phyloP scores from a whole-genome alignment of 352 stramenopile genomes.

The Pythium utonaiense region DNA sequence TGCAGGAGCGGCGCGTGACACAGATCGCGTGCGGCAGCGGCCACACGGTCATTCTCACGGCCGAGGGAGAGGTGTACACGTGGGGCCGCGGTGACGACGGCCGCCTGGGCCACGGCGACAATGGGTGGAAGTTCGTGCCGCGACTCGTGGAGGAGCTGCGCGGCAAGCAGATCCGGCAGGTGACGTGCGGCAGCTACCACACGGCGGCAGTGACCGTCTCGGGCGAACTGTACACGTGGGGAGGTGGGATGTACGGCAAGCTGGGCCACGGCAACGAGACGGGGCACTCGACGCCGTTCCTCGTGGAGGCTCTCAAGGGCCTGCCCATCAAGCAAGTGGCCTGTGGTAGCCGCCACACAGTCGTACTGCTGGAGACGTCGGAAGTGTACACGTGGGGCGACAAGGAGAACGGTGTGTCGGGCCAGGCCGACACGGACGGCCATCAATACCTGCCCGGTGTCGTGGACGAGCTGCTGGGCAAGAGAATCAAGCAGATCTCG shows the following conservation, averaged over 20 bases:
- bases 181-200: slow-evolving; percentile 96
- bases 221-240: slow-evolving; percentile 93
- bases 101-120: slow-evolving; percentile 90
- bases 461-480: slow-evolving; percentile 86
- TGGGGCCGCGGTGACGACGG: slow-evolving; percentile 89
- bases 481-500: slow-evolving; percentile 87
- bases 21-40: slow-evolving; percentile 88
- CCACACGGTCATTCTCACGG: slow-evolving; percentile 88
- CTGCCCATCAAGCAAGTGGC: slow-evolving; percentile 90
- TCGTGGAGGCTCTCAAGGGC: slow-evolving; percentile 93
- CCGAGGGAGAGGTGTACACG: slow-evolving; percentile 87
- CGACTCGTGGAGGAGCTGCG: slow-evolving; percentile 89
- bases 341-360: slow-evolving; percentile 93
- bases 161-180: slow-evolving; percentile 88
- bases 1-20: slow-evolving; percentile 78
- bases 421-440: slow-evolving; percentile 92
- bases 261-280: slow-evolving; percentile 91
- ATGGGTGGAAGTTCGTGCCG: slow-evolving; percentile 97
- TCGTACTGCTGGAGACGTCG: slow-evolving; percentile 84
- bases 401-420: slow-evolving; percentile 95
- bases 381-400: slow-evolving; percentile 95
- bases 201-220: slow-evolving; percentile 93
- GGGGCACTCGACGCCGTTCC: slow-evolving; percentile 90
- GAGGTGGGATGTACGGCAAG: slow-evolving; percentile 95
- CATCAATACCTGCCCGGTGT: slow-evolving; percentile 93